A percentile compares a stretch with the other conserved stretches of the same genome.
Evolutionary conservation across 2,329 filamentous ascomycete genomes (phyloP).

Genomic region (Ascochyta lentis): DNA sequence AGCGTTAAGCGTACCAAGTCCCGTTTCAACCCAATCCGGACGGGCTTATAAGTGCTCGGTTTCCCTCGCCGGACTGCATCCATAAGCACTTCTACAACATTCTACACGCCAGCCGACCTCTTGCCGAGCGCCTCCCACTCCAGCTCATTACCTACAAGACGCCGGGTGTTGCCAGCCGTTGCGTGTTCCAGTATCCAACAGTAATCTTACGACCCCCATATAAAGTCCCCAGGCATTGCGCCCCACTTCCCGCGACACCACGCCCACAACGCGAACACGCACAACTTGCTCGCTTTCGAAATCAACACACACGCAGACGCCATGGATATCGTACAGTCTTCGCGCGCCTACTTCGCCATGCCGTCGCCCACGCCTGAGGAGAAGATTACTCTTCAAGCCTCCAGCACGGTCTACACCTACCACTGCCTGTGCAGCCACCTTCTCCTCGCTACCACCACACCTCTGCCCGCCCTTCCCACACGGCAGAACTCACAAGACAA

Average conservation of each 20-base stretch:
- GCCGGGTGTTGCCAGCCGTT: conserved; percentile 5
- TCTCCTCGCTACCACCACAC: conserved; percentile 65
- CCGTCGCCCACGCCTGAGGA: conserved; percentile 39
- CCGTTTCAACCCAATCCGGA: conserved; percentile 21
- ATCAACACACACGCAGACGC: conserved; percentile 12
- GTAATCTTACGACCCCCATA: conserved; percentile 20
- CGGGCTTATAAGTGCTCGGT: conserved; percentile 14
- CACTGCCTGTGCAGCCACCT: conserved; percentile 73
- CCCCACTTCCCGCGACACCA: conserved; percentile 17
- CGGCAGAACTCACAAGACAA: conserved; percentile 59
- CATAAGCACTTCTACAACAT: conserved; percentile 17
- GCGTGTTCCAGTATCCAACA: conserved; percentile 5
- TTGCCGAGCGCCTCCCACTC: conserved; percentile 12
- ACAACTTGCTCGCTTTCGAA: conserved; percentile 16
- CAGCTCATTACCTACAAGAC: conserved; percentile 10
- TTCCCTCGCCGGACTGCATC: conserved; percentile 16
- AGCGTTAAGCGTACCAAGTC: conserved; percentile 15
- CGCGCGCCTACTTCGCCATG: conserved; percentile 43
- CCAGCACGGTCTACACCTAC: conserved; percentile 58
- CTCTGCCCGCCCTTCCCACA: conserved; percentile 60
- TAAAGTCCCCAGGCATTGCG: conserved; percentile 16
- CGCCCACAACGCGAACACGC: conserved; percentile 17
- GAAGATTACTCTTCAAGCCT: conserved; percentile 45
- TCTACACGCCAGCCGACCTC: conserved; percentile 19
- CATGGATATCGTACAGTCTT: conserved; percentile 43